Evolutionary conservation across 2,329 filamentous ascomycete species (phyloP).

Genomic region (Emydomyces testavorans): DNA sequence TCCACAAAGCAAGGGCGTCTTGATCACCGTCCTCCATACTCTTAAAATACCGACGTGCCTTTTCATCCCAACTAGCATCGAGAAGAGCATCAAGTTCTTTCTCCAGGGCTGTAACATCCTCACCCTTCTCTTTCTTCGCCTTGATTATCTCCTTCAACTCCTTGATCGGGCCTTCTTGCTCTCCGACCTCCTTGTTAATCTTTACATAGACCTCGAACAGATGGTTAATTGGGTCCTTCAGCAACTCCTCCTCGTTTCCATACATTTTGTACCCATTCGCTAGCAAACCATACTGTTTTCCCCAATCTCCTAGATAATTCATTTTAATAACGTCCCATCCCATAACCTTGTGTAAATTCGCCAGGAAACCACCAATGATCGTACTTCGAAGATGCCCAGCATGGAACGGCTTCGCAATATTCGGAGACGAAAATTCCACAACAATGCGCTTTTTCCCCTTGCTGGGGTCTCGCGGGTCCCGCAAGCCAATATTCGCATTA

Average conservation of each 20-base stretch:
- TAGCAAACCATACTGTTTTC: conserved; percentile 55
- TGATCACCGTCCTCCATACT: conserved; percentile 54
- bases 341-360: conserved; percentile 49
- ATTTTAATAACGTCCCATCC: conserved; percentile 53
- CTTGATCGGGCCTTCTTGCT: conserved; percentile 48
- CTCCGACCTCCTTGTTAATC: conserved; percentile 46
- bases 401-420: conserved; percentile 57
- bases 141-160: conserved; percentile 42
- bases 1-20: conserved; percentile 50
- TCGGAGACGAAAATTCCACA: conserved; percentile 56
- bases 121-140: conserved; percentile 38
- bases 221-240: conserved; percentile 52
- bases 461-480: conserved; percentile 45
- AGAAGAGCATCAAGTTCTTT: conserved; percentile 39
- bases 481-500: conserved; percentile 48
- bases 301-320: conserved; percentile 60
- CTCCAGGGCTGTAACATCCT: conserved; percentile 40
- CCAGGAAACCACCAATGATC: conserved; percentile 55
- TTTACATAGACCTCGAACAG: conserved; percentile 56
- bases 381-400: conserved; percentile 55
- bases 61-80: conserved; percentile 47
- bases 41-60: conserved; percentile 54
- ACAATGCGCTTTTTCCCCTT: conserved; percentile 49
- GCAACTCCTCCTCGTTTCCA: conserved; percentile 49
- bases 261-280: conserved; percentile 52